Evolutionary conservation across 192 early-diverging fungal genomes (phyloP), one percentile per base, ranked within the genome.

Genomic region (Gaertneriomyces sp.): DNA sequence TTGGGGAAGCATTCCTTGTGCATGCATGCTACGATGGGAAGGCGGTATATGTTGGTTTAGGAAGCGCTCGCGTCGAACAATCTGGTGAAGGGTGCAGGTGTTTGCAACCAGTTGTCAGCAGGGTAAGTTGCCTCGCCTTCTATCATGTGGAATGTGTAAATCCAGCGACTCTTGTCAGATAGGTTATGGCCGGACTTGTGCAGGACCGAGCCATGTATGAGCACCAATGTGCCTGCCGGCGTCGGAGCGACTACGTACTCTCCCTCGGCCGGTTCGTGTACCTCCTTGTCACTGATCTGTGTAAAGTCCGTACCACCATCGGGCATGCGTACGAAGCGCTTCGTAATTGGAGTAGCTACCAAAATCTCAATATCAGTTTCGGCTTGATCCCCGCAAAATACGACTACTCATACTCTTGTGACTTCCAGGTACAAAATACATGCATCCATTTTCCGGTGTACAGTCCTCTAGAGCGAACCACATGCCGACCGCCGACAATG

Each of bases 381-480:
- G 4, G 10, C 10, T 0, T 64, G 20, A 9, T 9, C 16, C 10
- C 64, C 41, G 10, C 12, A 33, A 14, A 69, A 9, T 38, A 51
- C 6, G 77, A n/a, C 79, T 50, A 0, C 75, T 61, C 44, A 52
- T 76, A 66, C 80, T 75, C 63, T 90, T 90, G 73, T 95, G 93
- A 10, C 90, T 92, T 7, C 91, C 91, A 12, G 89, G 90, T 1
- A 88, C 72, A 73, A 91, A 93, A 41, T 82, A 87, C 66, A 97
- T 86, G 55, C 92, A 94, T 0, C 95, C 95, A 65, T 97, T 94
- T 33, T 79, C 70, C 7, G 81, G 68, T 2, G 91, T 93, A 77
- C 93, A 95, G 64, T 97, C 90, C 61, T 97, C 93, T 4, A 97
- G 76, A 1, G 95, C 92, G 69, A 94, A 88, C 94, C 94, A 95